Percentiles rank a stretch among this genome's conserved stretches.
phyloP scores from a whole-genome alignment of 1,284 basidiomycete species.

The Ustilago loliicola region DNA sequence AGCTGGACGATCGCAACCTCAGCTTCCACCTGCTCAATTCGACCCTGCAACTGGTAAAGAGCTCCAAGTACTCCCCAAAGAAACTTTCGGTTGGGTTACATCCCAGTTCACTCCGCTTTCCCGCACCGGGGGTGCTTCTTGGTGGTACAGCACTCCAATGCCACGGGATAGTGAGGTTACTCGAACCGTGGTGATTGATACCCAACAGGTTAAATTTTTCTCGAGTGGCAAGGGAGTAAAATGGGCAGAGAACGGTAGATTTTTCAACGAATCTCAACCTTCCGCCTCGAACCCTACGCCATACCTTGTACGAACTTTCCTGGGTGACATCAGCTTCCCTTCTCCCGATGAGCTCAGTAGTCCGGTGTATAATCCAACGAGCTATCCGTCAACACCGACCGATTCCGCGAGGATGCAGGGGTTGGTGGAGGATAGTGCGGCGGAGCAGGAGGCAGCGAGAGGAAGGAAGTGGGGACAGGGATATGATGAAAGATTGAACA shows the following conservation, averaged over 20 bases:
- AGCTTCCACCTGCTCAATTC: neutral
- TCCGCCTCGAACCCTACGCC: constrained; percentile 15
- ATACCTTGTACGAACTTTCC: constrained; percentile 44
- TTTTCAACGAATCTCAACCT: constrained; percentile 21
- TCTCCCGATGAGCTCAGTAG: constrained; percentile 1
- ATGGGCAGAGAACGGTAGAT: constrained; percentile 36
- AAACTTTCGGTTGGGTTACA: constrained; percentile 51
- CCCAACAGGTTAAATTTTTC: constrained; percentile 43
- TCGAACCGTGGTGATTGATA: constrained; percentile 47
- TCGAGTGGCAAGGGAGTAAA: constrained; percentile 21
- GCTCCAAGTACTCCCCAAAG: constrained; percentile 23
- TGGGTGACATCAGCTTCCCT: constrained; percentile 26
- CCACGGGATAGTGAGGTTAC: constrained; percentile 48
- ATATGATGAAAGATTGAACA: constrained; percentile 21
- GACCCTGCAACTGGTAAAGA: constrained; percentile 1
- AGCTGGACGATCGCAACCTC: too few relatives aligned
- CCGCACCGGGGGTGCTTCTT: neutral
- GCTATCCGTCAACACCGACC: constrained; percentile 11
- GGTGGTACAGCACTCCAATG: constrained; percentile 20
- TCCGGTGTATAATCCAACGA: constrained; percentile 16
- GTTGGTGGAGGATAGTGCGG: neutral
- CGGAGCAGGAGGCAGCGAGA: constrained; percentile 7
- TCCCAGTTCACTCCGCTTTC: constrained; percentile 23
- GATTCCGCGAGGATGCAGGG: neutral
- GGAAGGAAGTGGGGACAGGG: constrained; percentile 14